A percentile compares a stretch with the other conserved stretches of the same genome.
Evolutionary conservation across 768 basidiomycete genomes (phyloP).

Genomic region (Termitomyces sp.): DNA sequence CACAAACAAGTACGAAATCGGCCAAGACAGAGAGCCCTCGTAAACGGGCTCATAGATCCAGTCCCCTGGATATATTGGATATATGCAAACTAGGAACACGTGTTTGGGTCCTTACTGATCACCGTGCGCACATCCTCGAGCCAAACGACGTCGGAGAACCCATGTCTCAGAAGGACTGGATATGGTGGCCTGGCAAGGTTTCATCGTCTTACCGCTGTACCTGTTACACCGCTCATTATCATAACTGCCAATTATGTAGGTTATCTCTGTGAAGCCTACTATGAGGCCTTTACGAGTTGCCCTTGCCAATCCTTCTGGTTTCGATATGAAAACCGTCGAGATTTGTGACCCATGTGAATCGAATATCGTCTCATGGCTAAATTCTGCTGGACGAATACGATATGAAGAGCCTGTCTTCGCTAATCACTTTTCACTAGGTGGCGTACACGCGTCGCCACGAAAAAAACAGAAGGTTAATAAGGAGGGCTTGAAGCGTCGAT

Average conservation of each 20-base stretch:
- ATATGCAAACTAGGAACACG: conserved; percentile 26
- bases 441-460: conserved; percentile 28
- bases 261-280: conserved; percentile 9
- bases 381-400: conserved; percentile 28
- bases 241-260: conserved; percentile 9
- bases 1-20: background rate
- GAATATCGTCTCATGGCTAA: conserved; percentile 32
- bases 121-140: conserved; percentile 27
- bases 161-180: conserved; percentile 16
- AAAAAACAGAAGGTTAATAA: conserved; percentile 38
- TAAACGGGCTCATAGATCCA: conserved; percentile 1
- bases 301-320: conserved; percentile 14
- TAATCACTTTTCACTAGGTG: background rate
- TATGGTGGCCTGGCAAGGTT: conserved; percentile 78
- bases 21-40: background rate
- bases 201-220: conserved; percentile 10
- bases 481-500: conserved; percentile 29
- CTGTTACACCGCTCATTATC: background rate
- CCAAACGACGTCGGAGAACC: conserved; percentile 19
- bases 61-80: conserved; percentile 15
- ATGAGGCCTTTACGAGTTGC: conserved; percentile 18
- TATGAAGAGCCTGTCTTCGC: conserved; percentile 37
- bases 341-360: conserved; percentile 27
- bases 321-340: conserved; percentile 23
- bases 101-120: conserved; percentile 51